Base-by-base conservation (phyloP, 306 rosid genomes). In the Cajanus cajan region DNA sequence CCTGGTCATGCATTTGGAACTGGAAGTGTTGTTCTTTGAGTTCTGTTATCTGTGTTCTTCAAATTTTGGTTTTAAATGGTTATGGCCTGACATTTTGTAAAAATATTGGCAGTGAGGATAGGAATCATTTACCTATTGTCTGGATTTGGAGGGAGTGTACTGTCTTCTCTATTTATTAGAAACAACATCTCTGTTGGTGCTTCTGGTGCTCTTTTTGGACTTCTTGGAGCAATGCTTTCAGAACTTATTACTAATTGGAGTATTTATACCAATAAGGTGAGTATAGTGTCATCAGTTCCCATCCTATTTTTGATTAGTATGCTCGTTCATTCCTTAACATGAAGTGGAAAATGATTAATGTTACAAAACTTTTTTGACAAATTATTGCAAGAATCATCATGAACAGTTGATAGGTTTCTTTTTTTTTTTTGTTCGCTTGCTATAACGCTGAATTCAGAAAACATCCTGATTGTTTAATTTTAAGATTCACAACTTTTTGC, bases 171-270 rank as follows among this genome's bases (percentile, higher is more conserved):
- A 12, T 94, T 92, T 61, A 74, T 92, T 6, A 87, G 82, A 83
- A 86, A 85, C 80, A 89, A 72, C 83, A 90, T 92, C 67, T 92
- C 97, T 2, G 97, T 94, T 54, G 98, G 98, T 64, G 96, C 98
- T 62, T 94, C 98, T 16, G 97, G 98, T 15, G 93, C 96, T 25
- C 92, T 92, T 16, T 92, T 92, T 67, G 98, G 98, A 73, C 93
- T 94, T 74, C 98, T 94, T 72, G 97, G 98, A 82, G 97, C 97
- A 58, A 94, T 92, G 97, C 94, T 94, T 67, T 94, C 98, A 3
- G 98, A 94, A 65, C 97, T 94, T 67, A 59, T 94, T 44, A 92
- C 98, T 21, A 94, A 94, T 68, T 94, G 97, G 98, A 88, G 89
- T 74, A 89, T 92, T 39, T 94, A 92, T 75, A 63, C 90, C 71